Evolutionary conservation across 2,329 filamentous ascomycete species (phyloP), one percentile per base, ranked within the genome.

Genomic region (Paecilomyces sp.): DNA sequence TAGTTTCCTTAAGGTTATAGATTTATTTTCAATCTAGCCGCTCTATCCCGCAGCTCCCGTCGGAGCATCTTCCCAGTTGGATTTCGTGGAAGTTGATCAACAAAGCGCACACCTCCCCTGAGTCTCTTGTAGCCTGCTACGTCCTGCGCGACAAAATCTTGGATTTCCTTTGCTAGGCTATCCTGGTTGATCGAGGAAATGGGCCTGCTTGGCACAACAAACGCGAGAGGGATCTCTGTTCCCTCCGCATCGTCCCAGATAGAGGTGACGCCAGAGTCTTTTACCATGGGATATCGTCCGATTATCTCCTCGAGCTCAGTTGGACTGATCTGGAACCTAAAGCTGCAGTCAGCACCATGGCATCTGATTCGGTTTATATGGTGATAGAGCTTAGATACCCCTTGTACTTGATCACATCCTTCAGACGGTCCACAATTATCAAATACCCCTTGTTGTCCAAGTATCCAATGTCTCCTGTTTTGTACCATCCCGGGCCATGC

Each of bases 321-420:
- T 8, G 57, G 57, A 18, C 52, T 60, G 8, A 67, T 62, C 62
- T 67, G 65, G 56, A 66, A 66, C 22, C 65, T 66, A 61, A 22
- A 18, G 12, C 22, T 15, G 22, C 5, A 13, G 15, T 15, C 28
- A 33, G 18, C 33, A 3, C 7, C 15, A 12, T 8, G 22, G 28
- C 28, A 5, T 33, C 5, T 15, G 22, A 22, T 22, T 22, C 22
- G 22, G 22, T 22, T 55, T 55, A 55, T 4, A 33, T 55, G 9
- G 54, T 3, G 8, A 15, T n/a, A 55, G 52, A 61, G 31, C 12
- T 33, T 33, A 12, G 31, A 12, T n/a, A 65, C 64, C 63, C 63
- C 56, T 65, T 65, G 34, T 65, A 65, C 41, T 64, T 65, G 54
- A 65, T 65, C 64, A 66, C 65, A 60, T 66, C 65, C 30, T 66